Percentiles rank a stretch among this genome's conserved stretches.
Conservation (phyloP, 2,329 filamentous ascomycete genomes). For the Amauroascus verrucosus region DNA sequence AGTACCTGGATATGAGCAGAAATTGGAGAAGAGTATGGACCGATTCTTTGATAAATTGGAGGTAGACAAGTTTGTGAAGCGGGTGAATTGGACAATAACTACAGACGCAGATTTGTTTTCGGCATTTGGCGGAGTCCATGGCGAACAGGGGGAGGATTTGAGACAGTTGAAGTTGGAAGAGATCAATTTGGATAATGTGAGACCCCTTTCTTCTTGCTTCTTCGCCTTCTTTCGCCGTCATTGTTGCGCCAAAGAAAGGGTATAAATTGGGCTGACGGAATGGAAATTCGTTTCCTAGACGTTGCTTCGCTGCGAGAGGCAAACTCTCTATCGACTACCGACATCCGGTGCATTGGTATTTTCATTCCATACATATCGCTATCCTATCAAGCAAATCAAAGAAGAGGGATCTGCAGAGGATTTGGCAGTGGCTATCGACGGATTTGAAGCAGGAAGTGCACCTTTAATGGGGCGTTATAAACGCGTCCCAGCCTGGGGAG, state of each 20-base stretch:
- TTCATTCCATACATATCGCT: slow-evolving; percentile 53
- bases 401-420: slow-evolving; percentile 46
- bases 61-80: slow-evolving; percentile 45
- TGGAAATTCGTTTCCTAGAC: slow-evolving; percentile 25
- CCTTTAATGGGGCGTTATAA: slow-evolving; percentile 53
- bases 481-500: slow-evolving; percentile 46
- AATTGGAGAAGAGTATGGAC: slow-evolving; percentile 52
- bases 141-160: slow-evolving; percentile 19
- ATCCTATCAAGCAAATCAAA: slow-evolving; percentile 46
- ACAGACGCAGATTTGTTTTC: slow-evolving; percentile 33
- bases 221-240: background rate
- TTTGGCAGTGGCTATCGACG: slow-evolving; percentile 50
- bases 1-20: slow-evolving; percentile 48
- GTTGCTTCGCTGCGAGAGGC: slow-evolving; percentile 47
- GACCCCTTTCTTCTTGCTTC: slow-evolving; percentile 10
- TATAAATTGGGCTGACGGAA: background rate
- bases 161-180: slow-evolving; percentile 25
- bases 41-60: slow-evolving; percentile 48
- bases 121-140: slow-evolving; percentile 31
- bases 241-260: background rate
- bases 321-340: slow-evolving; percentile 52
- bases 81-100: slow-evolving; percentile 43
- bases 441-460: slow-evolving; percentile 46
- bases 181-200: slow-evolving; percentile 38
- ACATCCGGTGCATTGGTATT: slow-evolving; percentile 47